Base-by-base conservation (phyloP, 257 asterid genomes). In the Solanum medicagineum region DNA sequence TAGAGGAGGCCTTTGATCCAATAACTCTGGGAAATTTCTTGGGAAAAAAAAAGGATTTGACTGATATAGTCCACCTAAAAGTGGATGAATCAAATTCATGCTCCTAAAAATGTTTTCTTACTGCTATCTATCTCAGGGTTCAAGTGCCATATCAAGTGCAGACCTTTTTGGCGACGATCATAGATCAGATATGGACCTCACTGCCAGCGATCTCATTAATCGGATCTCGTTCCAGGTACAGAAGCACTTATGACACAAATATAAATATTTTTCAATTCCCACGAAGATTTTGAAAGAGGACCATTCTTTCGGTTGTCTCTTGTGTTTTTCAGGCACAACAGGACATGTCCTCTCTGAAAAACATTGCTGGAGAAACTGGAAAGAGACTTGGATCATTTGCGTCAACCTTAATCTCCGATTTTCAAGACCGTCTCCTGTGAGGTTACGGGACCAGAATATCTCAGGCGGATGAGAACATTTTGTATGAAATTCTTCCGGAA, bases 351-450 rank as follows among this genome's bases (percentile, higher is more conserved):
- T 94, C 98, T 84, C 90, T 93, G 24, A 96, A 95, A 92, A 92
- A 90, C 83, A 96, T 96, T 14, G 99, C 99, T 7, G 98, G 98
- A 88, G 99, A 96, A 91, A 95, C 99, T 10, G 97, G 99, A 84
- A 96, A 94, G 93, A 96, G 91, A 93, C 83, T 96, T 75, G 90
- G 92, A 90, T 89, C 94, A n/a, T 68, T 96, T 15, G 99, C 99
- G 1, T 91, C 99, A 69, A 89, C 91, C 62, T 83, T 96, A 14
- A 87, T 96, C 81, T 89, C 99, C 1, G 98, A 96, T 88, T 85
- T 96, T 83, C 98, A 95, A 91, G 99, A 95, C 91, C 90, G 99
- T 89, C 92, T 96, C 92, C 96, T 95, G 86, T 95, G 86, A 93
- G 47, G 40, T n/a, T 45, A 44, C 40, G 0, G 12, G 40, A 42